phyloP scores from a whole-genome alignment of 1,284 basidiomycete genomes.

The Phellinidium pouzarii region DNA sequence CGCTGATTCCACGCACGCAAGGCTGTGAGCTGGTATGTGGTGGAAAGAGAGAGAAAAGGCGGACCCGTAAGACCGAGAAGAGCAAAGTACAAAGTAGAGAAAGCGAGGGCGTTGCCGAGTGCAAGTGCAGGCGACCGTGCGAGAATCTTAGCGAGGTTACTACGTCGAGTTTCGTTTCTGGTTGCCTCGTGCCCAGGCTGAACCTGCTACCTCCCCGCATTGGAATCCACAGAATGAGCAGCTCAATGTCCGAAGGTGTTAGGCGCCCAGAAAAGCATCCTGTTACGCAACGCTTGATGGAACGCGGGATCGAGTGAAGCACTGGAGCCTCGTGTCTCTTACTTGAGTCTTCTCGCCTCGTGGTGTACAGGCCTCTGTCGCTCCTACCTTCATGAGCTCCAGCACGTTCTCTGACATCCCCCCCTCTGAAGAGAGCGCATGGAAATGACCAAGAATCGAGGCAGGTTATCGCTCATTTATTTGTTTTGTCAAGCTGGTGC shows the following conservation, averaged over 20 bases:
- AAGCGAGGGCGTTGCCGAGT: too few relatives aligned
- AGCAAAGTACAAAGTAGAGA: too few relatives aligned
- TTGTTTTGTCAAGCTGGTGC: background rate
- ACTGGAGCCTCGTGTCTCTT: constrained; percentile 19
- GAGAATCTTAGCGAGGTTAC: background rate
- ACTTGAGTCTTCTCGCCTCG: constrained; percentile 18
- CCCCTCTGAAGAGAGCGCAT: constrained; percentile 13
- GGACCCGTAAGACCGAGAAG: too few relatives aligned
- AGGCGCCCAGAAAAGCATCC: constrained; percentile 13
- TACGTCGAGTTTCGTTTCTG: background rate
- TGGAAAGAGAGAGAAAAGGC: too few relatives aligned
- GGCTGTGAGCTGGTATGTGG: too few relatives aligned
- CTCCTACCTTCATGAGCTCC: constrained; percentile 19
- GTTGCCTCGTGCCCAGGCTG: background rate
- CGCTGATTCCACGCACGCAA: too few relatives aligned
- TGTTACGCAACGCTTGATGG: constrained; percentile 17
- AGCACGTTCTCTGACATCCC: constrained; percentile 12
- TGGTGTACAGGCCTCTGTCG: constrained; percentile 18
- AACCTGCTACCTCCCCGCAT: background rate
- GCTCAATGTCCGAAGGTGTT: too few relatives aligned
- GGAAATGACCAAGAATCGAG: constrained; percentile 13
- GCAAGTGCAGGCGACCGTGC: background rate
- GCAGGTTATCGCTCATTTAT: background rate
- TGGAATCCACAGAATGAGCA: background rate
- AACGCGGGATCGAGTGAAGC: constrained; percentile 11